phyloP scores from a whole-genome alignment of 2,329 filamentous ascomycete species.

The Thelonectria rubi region DNA sequence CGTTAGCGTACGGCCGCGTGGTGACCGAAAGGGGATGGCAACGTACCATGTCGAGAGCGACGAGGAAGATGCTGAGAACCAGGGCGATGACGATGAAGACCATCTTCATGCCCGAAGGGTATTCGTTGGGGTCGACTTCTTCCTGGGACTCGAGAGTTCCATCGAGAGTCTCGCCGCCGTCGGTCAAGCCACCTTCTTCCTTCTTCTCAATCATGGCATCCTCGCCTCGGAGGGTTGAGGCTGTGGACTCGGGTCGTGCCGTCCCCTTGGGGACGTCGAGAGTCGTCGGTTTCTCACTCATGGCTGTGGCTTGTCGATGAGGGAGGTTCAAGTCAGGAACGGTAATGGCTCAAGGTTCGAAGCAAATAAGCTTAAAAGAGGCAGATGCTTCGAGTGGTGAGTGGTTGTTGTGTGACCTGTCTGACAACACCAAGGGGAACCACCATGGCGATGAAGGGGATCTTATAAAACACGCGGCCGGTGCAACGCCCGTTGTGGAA shows the following conservation, averaged over 20 bases:
- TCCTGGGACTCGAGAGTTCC: constrained; percentile 25
- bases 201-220: constrained; percentile 40
- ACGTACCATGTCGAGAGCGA: constrained; percentile 57
- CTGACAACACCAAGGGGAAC: constrained; percentile 18
- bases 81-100: constrained; percentile 57
- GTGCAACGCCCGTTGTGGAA: constrained; percentile 1
- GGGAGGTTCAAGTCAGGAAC: background rate
- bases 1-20: constrained; percentile 13
- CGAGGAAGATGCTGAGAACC: constrained; percentile 58
- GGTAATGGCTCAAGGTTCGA: background rate
- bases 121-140: constrained; percentile 45
- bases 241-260: constrained; percentile 41
- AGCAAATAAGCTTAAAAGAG: constrained; percentile 29
- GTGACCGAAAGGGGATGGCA: constrained; percentile 1
- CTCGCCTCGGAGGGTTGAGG: constrained; percentile 45
- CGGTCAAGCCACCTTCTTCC: constrained; percentile 34
- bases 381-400: constrained; percentile 2
- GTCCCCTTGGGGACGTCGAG: constrained; percentile 38
- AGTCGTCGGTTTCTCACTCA: constrained; percentile 27
- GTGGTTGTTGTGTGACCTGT: constrained; percentile 18
- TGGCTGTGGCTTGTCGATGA: constrained; percentile 13
- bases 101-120: constrained; percentile 52
- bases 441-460: constrained; percentile 7
- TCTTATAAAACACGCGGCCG: constrained; percentile 32
- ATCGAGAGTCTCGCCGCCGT: constrained; percentile 34